Conservation (phyloP, 2,329 filamentous ascomycete species). For the Fusarium veterinarium region DNA sequence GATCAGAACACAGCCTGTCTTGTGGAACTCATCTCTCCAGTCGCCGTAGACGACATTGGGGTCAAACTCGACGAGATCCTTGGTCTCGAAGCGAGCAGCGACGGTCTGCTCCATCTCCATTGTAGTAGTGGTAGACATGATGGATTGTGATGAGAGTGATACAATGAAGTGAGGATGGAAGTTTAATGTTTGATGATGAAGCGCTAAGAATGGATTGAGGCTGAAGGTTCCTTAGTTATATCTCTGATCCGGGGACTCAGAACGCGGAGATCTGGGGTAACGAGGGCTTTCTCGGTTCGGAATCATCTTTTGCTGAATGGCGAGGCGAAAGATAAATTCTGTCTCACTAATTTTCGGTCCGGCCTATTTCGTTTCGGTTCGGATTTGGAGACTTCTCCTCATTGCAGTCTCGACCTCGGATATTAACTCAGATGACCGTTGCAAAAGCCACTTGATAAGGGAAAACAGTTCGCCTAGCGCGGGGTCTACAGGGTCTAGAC, state of each 20-base stretch:
- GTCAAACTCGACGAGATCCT: slow-evolving; percentile 39
- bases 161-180: neutral
- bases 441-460: neutral
- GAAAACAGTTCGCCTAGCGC: neutral
- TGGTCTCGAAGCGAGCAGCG: slow-evolving; percentile 37
- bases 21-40: slow-evolving; percentile 41
- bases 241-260: slow-evolving; percentile 3
- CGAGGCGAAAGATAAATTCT: neutral
- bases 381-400: slow-evolving; percentile 1
- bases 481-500: neutral
- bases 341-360: slow-evolving; percentile 1
- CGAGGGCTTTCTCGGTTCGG: slow-evolving; percentile 4
- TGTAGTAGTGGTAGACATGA: slow-evolving; percentile 25
- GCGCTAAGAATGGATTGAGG: slow-evolving; percentile 24
- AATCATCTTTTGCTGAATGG: neutral
- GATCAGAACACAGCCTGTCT: slow-evolving; percentile 39
- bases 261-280: slow-evolving; percentile 4
- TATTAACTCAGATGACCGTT: neutral
- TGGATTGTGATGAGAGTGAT: neutral
- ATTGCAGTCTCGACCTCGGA: neutral
- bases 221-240: slow-evolving; percentile 34
- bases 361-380: slow-evolving; percentile 15
- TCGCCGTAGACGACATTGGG: slow-evolving; percentile 34
- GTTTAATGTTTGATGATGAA: slow-evolving; percentile 23
- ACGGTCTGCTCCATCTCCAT: slow-evolving; percentile 34